Percentiles rank a stretch among this genome's conserved stretches.
phyloP scores from a whole-genome alignment of 2,329 filamentous ascomycete species.

The Elsinoe necatrix region DNA sequence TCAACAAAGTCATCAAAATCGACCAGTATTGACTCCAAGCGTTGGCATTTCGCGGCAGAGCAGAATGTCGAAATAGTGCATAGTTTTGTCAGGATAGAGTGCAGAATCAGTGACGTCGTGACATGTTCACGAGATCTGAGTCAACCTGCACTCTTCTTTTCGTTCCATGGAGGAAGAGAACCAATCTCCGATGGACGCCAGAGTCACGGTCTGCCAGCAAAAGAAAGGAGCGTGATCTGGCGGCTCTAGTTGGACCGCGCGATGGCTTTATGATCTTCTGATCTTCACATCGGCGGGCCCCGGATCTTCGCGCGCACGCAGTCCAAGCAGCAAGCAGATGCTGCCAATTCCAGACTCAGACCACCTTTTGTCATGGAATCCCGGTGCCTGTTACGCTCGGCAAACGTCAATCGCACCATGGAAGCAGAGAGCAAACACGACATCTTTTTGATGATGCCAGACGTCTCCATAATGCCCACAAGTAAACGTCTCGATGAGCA shows the following conservation, averaged over 20 bases:
- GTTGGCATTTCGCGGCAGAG: neutral
- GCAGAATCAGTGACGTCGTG: constrained; percentile 8
- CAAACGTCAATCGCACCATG: constrained; percentile 7
- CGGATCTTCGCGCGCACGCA: neutral
- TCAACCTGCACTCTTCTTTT: neutral
- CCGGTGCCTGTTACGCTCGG: neutral
- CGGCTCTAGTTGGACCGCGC: neutral
- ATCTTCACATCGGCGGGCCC: neutral
- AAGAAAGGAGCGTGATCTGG: neutral
- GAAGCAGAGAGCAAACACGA: neutral
- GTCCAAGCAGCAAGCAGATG: no score
- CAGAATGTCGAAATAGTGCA: constrained; percentile 1
- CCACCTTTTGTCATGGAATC: neutral
- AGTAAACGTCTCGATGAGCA: neutral
- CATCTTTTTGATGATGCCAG: neutral
- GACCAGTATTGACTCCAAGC: neutral
- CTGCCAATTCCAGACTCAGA: neutral
- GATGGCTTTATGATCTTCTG: constrained; percentile 8
- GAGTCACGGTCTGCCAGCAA: neutral
- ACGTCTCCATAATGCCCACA: neutral
- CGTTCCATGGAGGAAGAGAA: neutral
- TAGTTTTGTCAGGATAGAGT: neutral
- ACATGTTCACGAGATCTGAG: constrained; percentile 6
- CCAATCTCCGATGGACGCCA: constrained; percentile 8
- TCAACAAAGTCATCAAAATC: neutral